A percentile compares a stretch with the other conserved stretches of the same genome.
These are phyloP conservation scores for Lizonia empirigonia DNA, from an alignment of 2,329 filamentous ascomycete genomes.

Conservation along the genomic window DNA sequence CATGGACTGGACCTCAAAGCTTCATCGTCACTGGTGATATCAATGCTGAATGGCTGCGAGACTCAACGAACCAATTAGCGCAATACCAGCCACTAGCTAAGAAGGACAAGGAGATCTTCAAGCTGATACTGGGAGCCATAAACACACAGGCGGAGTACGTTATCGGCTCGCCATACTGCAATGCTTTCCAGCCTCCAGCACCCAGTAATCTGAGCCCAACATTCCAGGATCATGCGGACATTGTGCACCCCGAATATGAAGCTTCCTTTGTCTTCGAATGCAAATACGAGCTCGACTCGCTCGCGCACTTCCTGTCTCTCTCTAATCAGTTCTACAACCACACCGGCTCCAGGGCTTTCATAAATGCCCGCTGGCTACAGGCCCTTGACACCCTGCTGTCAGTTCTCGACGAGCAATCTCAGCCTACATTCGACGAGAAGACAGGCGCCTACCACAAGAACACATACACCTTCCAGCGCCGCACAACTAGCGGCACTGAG, in stretches of 20 bases:
- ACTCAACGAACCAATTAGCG: conserved; percentile 90
- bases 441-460: conserved; percentile 71
- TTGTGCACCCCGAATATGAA: conserved; percentile 86
- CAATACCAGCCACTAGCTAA: conserved; percentile 87
- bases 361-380: conserved; percentile 77
- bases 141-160: conserved; percentile 96
- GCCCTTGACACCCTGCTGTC: conserved; percentile 76
- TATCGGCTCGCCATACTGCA: conserved; percentile 94
- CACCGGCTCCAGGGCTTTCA: conserved; percentile 77
- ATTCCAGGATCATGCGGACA: conserved; percentile 80
- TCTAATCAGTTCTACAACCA: conserved; percentile 84
- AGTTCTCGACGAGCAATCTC: conserved; percentile 78
- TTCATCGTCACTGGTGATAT: conserved; percentile 96
- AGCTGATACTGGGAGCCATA: conserved; percentile 87
- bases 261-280: conserved; percentile 89
- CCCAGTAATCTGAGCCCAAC: conserved; percentile 75
- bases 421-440: conserved; percentile 75
- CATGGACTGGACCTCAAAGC: conserved; percentile 84
- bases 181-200: conserved; percentile 94
- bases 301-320: conserved; percentile 87
- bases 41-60: conserved; percentile 88
- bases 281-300: conserved; percentile 97
- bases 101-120: conserved; percentile 77
- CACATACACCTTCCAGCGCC: conserved; percentile 84
- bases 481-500: conserved; percentile 83